Conservation (phyloP, 208 protist genomes). For the Endotrypanum monterogeii region DNA sequence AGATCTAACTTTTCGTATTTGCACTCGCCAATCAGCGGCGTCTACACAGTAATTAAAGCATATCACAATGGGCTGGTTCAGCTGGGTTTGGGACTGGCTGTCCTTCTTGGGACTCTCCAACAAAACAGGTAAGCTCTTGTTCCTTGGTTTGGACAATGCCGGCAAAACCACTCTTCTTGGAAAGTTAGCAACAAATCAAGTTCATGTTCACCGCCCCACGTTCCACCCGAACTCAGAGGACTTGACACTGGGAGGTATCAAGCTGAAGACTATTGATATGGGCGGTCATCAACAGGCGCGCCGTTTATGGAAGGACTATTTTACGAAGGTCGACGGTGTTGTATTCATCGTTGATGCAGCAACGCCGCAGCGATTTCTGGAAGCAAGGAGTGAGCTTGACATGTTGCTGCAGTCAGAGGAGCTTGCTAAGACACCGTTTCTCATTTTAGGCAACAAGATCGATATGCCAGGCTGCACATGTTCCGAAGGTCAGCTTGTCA, state of each 20-base stretch:
- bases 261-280: slow-evolving; percentile 99
- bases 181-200: slow-evolving; percentile 89
- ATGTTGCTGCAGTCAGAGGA: slow-evolving; percentile 95
- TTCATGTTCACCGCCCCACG: slow-evolving; percentile 89
- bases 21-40: not conserved
- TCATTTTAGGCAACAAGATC: slow-evolving; percentile 99
- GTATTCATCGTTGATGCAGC: slow-evolving; percentile 99
- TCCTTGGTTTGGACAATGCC: slow-evolving; percentile 99
- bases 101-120: slow-evolving; percentile 91
- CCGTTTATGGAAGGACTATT: slow-evolving; percentile 99
- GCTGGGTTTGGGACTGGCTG: slow-evolving; percentile 94
- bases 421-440: slow-evolving; percentile 96
- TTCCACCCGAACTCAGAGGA: slow-evolving; percentile 97
- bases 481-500: slow-evolving; percentile 94
- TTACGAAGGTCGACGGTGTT: slow-evolving; percentile 98
- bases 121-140: slow-evolving; percentile 97
- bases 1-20: not conserved
- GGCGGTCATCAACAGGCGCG: slow-evolving; percentile 98
- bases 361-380: slow-evolving; percentile 95
- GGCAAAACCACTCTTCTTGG: slow-evolving; percentile 99
- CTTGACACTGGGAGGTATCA: slow-evolving; percentile 97
- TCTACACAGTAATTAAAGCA: not conserved
- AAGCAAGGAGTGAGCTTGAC: slow-evolving; percentile 97
- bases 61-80: slow-evolving; percentile 70
- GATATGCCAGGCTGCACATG: slow-evolving; percentile 93